Percentiles rank a stretch among this genome's conserved stretches.
These are phyloP conservation scores for Kodamaea nitidulidarum DNA, from an alignment of 805 yeast species.

Conservation along the genomic window DNA sequence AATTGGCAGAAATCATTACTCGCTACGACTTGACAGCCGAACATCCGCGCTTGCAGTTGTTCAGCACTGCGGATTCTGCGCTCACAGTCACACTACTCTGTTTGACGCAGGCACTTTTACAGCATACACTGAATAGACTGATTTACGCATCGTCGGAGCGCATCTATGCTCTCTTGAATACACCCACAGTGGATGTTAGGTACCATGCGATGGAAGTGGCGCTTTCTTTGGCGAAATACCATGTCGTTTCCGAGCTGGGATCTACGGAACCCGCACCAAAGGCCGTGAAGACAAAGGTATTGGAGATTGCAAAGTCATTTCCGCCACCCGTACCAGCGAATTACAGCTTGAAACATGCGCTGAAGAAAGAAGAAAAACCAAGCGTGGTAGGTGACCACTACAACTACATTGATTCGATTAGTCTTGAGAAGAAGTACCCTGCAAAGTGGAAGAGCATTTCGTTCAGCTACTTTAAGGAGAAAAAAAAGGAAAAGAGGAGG, in stretches of 20 bases:
- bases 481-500: constrained; percentile 14
- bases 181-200: constrained; percentile 57
- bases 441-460: constrained; percentile 53
- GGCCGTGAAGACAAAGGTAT: constrained; percentile 40
- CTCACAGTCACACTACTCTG: constrained; percentile 50
- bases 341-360: constrained; percentile 16
- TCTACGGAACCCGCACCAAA: constrained; percentile 32
- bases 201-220: constrained; percentile 59
- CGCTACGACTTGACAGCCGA: constrained; percentile 51
- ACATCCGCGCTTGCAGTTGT: constrained; percentile 42
- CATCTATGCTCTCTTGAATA: constrained; percentile 53
- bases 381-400: constrained; percentile 36
- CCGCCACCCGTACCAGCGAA: constrained; percentile 46
- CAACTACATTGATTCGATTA: constrained; percentile 45
- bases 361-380: constrained; percentile 15
- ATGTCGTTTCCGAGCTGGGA: constrained; percentile 9
- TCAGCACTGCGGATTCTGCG: constrained; percentile 44
- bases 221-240: constrained; percentile 37
- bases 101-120: constrained; percentile 61
- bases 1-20: constrained; percentile 50
- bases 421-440: constrained; percentile 44
- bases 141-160: constrained; percentile 66
- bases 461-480: constrained; percentile 44
- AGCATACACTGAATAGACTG: constrained; percentile 63
- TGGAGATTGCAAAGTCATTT: constrained; percentile 50